Evolutionary conservation across 73 alveolate species (phyloP).

Genomic region (Diophrys appendiculata): DNA sequence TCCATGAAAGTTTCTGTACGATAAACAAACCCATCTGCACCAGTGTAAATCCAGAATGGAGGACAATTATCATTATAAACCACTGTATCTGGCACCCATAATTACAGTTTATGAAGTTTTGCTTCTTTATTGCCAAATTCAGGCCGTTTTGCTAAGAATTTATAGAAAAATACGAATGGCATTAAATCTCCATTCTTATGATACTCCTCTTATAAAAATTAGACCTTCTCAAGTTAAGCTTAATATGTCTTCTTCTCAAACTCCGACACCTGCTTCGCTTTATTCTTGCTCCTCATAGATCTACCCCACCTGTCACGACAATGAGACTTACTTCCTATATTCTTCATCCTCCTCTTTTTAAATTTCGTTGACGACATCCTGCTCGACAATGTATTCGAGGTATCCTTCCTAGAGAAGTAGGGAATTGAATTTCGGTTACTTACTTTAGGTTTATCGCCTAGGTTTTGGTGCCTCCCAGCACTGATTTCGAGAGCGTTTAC

Average conservation of each 20-base stretch:
- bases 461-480: too few relatives aligned
- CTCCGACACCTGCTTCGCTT: background rate
- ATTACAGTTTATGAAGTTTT: conserved; percentile 71
- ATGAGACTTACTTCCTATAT: too few relatives aligned
- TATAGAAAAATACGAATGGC: conserved; percentile 80
- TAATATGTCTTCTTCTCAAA: conserved; percentile 8
- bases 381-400: background rate
- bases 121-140: conserved; percentile 77
- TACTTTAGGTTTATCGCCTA: too few relatives aligned
- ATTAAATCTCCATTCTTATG: conserved; percentile 39
- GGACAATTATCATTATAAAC: conserved; percentile 89
- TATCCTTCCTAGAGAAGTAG: background rate
- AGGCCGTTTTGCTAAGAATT: conserved; percentile 85
- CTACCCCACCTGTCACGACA: background rate
- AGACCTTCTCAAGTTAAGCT: background rate
- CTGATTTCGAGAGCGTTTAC: too few relatives aligned
- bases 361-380: background rate
- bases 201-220: background rate
- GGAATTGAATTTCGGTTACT: too few relatives aligned
- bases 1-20: conserved; percentile 84
- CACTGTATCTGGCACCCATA: conserved; percentile 93
- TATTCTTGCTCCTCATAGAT: background rate
- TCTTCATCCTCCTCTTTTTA: background rate
- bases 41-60: conserved; percentile 90
- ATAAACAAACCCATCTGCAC: conserved; percentile 87